phyloP scores from a whole-genome alignment of 768 basidiomycete species.

The Suillus subluteus region DNA sequence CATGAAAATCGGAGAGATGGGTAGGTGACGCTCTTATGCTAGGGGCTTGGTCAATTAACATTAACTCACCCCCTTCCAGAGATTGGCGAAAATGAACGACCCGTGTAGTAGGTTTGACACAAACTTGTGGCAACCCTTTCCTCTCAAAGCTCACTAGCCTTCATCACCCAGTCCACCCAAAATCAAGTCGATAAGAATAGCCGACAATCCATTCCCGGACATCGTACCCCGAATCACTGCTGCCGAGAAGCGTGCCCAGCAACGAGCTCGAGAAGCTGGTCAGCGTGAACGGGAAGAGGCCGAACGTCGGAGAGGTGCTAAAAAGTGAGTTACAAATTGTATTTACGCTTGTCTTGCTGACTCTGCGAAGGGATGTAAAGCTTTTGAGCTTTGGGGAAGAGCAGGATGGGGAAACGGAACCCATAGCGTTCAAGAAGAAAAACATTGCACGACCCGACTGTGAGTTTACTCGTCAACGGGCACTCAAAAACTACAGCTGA shows the following conservation, averaged over 20 bases:
- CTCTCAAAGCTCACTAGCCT: constrained; percentile 13
- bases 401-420: constrained; percentile 60
- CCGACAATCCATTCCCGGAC: constrained; percentile 95
- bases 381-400: constrained; percentile 87
- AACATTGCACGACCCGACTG: constrained; percentile 83
- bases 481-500: constrained; percentile 6
- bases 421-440: constrained; percentile 70
- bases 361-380: constrained; percentile 71
- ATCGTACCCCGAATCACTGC: constrained; percentile 97
- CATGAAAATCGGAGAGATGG: constrained; percentile 88
- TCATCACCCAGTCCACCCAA: constrained; percentile 73
- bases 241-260: constrained; percentile 85
- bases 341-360: constrained; percentile 7
- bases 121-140: not conserved
- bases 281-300: constrained; percentile 81
- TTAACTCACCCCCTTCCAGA: constrained; percentile 44
- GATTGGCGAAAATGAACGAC: constrained; percentile 72
- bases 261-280: constrained; percentile 74
- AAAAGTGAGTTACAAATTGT: constrained; percentile 64
- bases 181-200: constrained; percentile 80
- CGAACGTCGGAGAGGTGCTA: constrained; percentile 72
- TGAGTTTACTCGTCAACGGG: constrained; percentile 42
- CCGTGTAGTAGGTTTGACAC: constrained; percentile 67
- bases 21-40: constrained; percentile 42
- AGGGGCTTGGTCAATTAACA: not conserved